Evolutionary conservation across 129 eudicot species (phyloP).

Genomic region (Dittrichia graveolens): DNA sequence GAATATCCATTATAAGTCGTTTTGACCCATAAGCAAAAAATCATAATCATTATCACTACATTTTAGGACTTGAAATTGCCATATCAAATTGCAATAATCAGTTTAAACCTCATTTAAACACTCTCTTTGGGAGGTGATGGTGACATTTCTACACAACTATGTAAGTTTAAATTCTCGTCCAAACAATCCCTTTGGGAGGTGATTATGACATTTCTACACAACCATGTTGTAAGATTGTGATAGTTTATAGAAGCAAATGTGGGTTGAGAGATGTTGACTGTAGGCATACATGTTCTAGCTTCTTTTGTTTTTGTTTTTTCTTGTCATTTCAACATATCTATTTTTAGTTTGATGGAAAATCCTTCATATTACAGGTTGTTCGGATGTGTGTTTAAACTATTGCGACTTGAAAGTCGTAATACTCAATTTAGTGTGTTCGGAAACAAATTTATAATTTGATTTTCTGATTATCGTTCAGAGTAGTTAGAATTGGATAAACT

Average conservation of each 20-base stretch:
- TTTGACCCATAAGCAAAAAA: background rate
- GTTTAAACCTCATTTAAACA: background rate
- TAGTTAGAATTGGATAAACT: background rate
- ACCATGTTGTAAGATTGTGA: background rate
- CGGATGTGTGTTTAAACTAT: background rate
- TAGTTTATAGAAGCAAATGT: background rate
- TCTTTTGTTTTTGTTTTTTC: background rate
- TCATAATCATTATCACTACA: background rate
- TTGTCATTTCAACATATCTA: background rate
- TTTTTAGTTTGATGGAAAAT: no score
- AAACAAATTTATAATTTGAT: background rate
- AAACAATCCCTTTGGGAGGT: background rate
- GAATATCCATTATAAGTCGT: background rate
- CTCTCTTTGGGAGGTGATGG: background rate
- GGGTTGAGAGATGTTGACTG: slow-evolving; percentile 6
- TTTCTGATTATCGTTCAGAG: background rate
- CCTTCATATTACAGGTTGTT: no score
- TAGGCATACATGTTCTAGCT: background rate
- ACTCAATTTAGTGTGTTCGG: background rate
- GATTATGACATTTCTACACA: background rate
- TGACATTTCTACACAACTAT: background rate
- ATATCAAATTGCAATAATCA: background rate
- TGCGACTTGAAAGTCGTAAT: background rate
- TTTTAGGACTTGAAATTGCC: background rate
- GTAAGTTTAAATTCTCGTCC: background rate